These are phyloP conservation scores for Apiospora malaysiana DNA, from an alignment of 2,329 filamentous ascomycete species.

Conservation along the genomic window DNA sequence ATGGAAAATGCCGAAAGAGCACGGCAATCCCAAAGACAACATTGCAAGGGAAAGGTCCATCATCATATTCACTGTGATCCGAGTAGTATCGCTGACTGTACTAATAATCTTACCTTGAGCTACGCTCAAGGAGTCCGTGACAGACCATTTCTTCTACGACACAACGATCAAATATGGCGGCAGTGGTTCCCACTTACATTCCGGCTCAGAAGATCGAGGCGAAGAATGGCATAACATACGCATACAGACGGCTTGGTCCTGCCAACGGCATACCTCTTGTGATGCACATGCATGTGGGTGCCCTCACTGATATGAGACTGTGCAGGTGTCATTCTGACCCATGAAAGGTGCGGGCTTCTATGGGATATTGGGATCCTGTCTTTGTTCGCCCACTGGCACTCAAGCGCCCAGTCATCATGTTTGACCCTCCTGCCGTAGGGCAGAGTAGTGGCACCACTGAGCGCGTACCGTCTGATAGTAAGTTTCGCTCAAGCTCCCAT, in stretches of 20 bases:
- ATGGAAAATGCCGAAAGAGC: neutral
- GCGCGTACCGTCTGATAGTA: constrained; percentile 14
- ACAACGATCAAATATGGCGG: neutral
- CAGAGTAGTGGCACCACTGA: constrained; percentile 8
- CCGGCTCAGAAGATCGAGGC: constrained; percentile 15
- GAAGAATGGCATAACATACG: neutral
- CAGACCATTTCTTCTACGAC: too few relatives aligned
- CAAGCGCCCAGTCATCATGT: constrained; percentile 16
- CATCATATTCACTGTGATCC: neutral
- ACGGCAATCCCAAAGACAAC: neutral
- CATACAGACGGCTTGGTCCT: constrained; percentile 7
- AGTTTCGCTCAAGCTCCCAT: too few relatives aligned
- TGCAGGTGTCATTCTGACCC: neutral
- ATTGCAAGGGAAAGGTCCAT: neutral
- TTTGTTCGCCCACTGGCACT: constrained; percentile 5
- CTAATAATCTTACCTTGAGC: neutral
- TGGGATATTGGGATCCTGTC: constrained; percentile 15
- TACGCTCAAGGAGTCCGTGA: neutral
- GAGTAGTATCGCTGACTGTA: neutral
- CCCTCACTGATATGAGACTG: neutral
- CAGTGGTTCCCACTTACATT: constrained; percentile 16
- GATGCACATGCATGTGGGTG: constrained; percentile 10
- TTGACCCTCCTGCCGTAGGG: constrained; percentile 12
- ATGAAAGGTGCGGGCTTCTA: constrained; percentile 9
- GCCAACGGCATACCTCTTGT: neutral